These are phyloP conservation scores for Emmonsia crescens DNA, from an alignment of 2,329 filamentous ascomycete species.

Conservation along the genomic window DNA sequence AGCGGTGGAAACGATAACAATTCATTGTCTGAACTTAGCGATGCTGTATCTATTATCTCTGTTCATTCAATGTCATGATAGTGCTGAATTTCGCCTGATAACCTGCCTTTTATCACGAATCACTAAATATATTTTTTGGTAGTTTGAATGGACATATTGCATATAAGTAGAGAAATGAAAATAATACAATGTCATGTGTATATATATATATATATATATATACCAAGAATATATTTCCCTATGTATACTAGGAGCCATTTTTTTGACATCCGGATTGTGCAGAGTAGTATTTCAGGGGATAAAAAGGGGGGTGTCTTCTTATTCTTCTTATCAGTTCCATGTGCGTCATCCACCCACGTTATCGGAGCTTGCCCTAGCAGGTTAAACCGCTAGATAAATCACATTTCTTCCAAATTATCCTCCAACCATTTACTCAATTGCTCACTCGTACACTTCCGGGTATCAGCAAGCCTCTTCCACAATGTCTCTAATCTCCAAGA, in stretches of 20 bases:
- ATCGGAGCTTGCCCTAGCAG: neutral
- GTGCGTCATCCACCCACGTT: neutral
- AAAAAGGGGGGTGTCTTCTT: too few species aligned
- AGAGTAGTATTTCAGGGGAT: too few species aligned
- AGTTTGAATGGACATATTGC: neutral
- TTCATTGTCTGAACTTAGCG: constrained; percentile 8
- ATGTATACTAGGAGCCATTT: neutral
- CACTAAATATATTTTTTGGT: neutral
- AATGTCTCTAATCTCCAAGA: constrained; percentile 19
- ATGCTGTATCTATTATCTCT: constrained; percentile 5
- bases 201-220: neutral
- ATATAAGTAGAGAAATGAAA: neutral
- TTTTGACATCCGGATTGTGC: neutral
- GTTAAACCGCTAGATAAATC: neutral
- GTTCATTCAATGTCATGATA: neutral
- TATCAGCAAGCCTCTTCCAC: neutral
- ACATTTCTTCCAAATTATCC: neutral
- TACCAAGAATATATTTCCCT: neutral
- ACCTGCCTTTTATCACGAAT: neutral
- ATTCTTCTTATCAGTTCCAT: neutral
- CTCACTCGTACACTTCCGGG: neutral
- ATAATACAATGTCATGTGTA: neutral
- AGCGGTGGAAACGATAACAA: neutral
- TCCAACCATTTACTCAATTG: neutral
- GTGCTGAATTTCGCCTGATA: neutral